Conservation (phyloP, 2,329 filamentous ascomycete species). For the Phyllachora maydis region DNA sequence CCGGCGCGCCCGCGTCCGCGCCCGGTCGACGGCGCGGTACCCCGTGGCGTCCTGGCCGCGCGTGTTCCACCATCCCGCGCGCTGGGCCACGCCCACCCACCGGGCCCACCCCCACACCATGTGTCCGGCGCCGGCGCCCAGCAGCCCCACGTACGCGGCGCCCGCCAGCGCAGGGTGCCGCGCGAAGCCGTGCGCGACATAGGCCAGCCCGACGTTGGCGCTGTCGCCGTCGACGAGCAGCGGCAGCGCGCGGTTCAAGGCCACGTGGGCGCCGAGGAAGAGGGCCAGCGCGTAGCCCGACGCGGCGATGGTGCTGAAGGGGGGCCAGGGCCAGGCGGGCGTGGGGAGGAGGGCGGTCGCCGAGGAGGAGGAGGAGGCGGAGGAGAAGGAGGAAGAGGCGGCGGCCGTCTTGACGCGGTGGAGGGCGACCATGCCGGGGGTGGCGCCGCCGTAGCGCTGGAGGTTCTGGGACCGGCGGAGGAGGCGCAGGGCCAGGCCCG, state of each 20-base stretch:
- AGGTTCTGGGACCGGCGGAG: conserved; percentile 53
- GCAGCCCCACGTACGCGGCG: conserved; percentile 45
- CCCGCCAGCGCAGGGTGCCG: conserved; percentile 46
- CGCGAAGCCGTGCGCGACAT: conserved; percentile 70
- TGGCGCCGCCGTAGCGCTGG: conserved; percentile 52
- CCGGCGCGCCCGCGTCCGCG: conserved; percentile 29
- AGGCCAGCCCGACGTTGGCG: conserved; percentile 68
- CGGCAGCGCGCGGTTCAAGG: conserved; percentile 59
- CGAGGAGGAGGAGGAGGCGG: conserved; percentile 3
- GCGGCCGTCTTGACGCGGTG: conserved; percentile 11
- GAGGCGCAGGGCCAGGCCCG: conserved; percentile 58
- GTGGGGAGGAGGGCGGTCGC: conserved; percentile 10
- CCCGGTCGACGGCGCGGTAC: conserved; percentile 21
- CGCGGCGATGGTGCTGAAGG: conserved; percentile 44
- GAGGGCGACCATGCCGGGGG: conserved; percentile 21
- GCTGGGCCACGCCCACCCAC: conserved; percentile 50
- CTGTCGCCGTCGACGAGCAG: conserved; percentile 62
- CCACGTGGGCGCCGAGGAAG: conserved; percentile 49
- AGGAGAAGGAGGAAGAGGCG: conserved; percentile 10
- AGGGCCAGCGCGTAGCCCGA: conserved; percentile 52
- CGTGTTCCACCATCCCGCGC: conserved; percentile 25
- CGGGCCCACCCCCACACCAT: conserved; percentile 71
- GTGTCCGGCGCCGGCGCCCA: conserved; percentile 51
- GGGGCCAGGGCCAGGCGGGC: conserved; percentile 58
- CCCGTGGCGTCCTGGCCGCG: conserved; percentile 13